Conservation (phyloP, 768 basidiomycete genomes). For the Chalciporus pseudorubinellus region DNA sequence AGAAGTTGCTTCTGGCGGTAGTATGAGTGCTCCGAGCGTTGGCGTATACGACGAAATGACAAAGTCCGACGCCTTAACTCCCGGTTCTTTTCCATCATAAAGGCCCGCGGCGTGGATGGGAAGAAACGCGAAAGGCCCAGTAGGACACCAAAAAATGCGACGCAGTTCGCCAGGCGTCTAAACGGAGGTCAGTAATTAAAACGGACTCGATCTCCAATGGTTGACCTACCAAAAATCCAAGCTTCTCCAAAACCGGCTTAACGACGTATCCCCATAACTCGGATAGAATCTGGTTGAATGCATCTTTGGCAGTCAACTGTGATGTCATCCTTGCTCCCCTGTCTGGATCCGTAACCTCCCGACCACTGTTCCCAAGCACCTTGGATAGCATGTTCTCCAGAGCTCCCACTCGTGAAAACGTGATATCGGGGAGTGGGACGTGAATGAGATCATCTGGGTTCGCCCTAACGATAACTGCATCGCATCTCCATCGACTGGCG, state of each 20-base stretch:
- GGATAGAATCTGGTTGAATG: background rate
- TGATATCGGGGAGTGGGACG: background rate
- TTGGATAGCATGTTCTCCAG: constrained; percentile 3
- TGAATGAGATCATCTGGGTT: background rate
- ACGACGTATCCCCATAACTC: constrained; percentile 2
- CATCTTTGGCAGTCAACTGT: background rate
- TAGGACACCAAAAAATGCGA: background rate
- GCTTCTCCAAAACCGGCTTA: background rate
- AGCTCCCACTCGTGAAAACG: background rate
- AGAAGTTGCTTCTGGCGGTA: background rate
- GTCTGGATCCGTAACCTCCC: background rate
- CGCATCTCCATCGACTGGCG: background rate
- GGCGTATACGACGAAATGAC: constrained; percentile 25
- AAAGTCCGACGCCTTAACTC: background rate
- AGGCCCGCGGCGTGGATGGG: background rate
- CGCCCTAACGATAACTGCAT: background rate
- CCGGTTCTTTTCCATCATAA: background rate
- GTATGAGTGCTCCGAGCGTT: constrained; percentile 15
- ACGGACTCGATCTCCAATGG: no score
- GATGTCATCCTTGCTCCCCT: background rate
- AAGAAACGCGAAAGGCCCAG: background rate
- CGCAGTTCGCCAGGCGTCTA: background rate
- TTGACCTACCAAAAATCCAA: background rate
- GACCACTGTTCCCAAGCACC: background rate
- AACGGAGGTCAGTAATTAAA: no score